phyloP scores from a whole-genome alignment of 2,329 filamentous ascomycete species.

The Fusarium bactridioides region DNA sequence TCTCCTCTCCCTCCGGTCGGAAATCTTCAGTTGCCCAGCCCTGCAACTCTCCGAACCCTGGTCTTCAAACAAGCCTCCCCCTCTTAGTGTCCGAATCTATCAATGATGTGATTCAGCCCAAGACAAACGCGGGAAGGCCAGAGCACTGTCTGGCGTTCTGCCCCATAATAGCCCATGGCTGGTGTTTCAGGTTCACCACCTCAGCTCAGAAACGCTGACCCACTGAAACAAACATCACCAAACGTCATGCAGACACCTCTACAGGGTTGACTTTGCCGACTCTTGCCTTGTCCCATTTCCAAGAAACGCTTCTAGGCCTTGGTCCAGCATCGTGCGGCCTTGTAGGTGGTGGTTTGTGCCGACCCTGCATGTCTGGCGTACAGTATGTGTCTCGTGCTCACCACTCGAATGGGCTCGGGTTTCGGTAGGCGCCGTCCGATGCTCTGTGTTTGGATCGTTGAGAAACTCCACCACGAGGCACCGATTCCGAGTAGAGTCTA shows the following conservation, averaged over 20 bases:
- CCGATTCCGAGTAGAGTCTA: conserved; percentile 41
- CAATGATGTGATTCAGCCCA: conserved; percentile 23
- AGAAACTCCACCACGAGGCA: conserved; percentile 3
- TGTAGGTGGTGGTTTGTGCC: conserved; percentile 16
- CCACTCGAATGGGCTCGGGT: conserved; percentile 19
- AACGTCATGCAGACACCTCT: conserved; percentile 30
- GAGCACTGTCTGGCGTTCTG: conserved; percentile 16
- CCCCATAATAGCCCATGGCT: conserved; percentile 35
- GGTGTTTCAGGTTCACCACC: conserved; percentile 37
- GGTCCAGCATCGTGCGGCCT: conserved; percentile 22
- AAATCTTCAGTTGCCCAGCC: conserved; percentile 9
- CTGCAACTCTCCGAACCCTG: conserved; percentile 14
- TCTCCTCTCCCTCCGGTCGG: not conserved
- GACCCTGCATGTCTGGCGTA: conserved; percentile 27
- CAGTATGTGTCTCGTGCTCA: conserved; percentile 22
- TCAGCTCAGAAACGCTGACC: conserved; percentile 29
- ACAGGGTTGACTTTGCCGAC: not conserved
- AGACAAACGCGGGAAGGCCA: conserved; percentile 19
- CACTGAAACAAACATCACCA: conserved; percentile 38
- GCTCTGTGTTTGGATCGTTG: not conserved
- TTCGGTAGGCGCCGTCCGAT: conserved; percentile 33
- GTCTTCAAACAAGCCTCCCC: conserved; percentile 29
- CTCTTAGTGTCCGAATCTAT: conserved; percentile 22
- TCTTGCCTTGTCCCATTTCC: conserved; percentile 20
- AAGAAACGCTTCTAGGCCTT: conserved; percentile 24